Evolutionary conservation across 495 filamentous ascomycete species (phyloP).

Genomic region (Aspergillus sclerotiicarbonarius): DNA sequence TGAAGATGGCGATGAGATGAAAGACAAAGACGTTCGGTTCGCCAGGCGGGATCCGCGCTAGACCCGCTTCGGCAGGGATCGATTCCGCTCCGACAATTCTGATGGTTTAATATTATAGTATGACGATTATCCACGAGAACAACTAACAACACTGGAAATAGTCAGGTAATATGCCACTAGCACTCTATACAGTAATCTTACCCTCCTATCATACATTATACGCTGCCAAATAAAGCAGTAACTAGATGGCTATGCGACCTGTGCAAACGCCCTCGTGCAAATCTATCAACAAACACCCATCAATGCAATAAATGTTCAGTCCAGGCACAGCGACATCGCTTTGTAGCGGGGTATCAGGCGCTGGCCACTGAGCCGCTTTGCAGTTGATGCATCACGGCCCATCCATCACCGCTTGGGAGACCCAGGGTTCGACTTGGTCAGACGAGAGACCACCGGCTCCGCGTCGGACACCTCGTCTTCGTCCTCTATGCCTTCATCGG

Average conservation of each 20-base stretch:
- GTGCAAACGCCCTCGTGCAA: constrained; percentile 1
- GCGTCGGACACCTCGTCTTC: constrained; percentile 16
- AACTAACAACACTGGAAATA: not conserved
- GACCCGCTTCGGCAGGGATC: not conserved
- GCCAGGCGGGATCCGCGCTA: not conserved
- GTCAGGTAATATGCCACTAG: not conserved
- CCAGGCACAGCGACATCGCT: not conserved
- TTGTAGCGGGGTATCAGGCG: not conserved
- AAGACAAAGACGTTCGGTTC: not conserved
- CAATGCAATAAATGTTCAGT: constrained; percentile 1
- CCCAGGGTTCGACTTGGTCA: not conserved
- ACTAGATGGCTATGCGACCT: not conserved
- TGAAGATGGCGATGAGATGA: not conserved
- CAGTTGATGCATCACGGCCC: not conserved
- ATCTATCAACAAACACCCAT: constrained; percentile 2
- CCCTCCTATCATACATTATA: not conserved
- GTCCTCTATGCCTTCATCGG: constrained; percentile 26
- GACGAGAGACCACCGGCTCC: constrained; percentile 1
- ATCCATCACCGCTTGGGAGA: not conserved
- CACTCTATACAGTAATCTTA: not conserved
- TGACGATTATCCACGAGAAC: no score
- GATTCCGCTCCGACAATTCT: not conserved
- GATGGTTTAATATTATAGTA: no score
- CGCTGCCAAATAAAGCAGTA: not conserved
- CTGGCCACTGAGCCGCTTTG: not conserved